Conservation (phyloP, 805 yeast species). For the Spathaspora passalidarum region DNA sequence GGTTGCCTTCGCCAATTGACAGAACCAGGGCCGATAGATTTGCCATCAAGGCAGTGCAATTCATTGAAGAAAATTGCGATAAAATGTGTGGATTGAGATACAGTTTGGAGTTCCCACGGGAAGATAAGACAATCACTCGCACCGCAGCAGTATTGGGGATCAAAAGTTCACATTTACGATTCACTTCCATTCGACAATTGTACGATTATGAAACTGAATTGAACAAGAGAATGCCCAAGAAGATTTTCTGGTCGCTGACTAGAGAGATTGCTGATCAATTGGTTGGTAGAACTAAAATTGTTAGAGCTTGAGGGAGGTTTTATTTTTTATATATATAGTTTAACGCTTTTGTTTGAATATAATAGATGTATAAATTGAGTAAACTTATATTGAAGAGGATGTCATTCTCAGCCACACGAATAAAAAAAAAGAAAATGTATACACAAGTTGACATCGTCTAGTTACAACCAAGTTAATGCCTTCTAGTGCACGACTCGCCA, state of each 20-base stretch:
- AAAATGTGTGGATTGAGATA: constrained; percentile 21
- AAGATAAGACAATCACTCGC: constrained; percentile 27
- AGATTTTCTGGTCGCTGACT: constrained; percentile 75
- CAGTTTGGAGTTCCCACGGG: constrained; percentile 29
- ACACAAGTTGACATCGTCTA: neutral
- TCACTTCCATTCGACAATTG: constrained; percentile 69
- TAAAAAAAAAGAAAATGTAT: neutral
- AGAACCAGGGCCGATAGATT: constrained; percentile 85
- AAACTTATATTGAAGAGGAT: no score
- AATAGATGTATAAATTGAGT: no score
- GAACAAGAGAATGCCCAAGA: constrained; percentile 80
- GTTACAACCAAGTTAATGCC: neutral
- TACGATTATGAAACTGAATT: constrained; percentile 88
- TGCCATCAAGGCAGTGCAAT: constrained; percentile 86
- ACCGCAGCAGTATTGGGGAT: constrained; percentile 86
- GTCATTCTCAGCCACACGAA: neutral
- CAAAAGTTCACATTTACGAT: constrained; percentile 69
- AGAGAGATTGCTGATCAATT: constrained; percentile 81
- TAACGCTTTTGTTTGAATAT: no score
- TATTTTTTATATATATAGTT: no score
- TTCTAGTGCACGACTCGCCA: neutral
- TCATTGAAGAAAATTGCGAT: constrained; percentile 58
- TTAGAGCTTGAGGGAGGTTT: no score
- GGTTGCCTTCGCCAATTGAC: constrained; percentile 91
- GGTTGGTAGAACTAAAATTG: constrained; percentile 58